phyloP scores from a whole-genome alignment of 129 eudicot genomes.

The Tagetes patula region DNA sequence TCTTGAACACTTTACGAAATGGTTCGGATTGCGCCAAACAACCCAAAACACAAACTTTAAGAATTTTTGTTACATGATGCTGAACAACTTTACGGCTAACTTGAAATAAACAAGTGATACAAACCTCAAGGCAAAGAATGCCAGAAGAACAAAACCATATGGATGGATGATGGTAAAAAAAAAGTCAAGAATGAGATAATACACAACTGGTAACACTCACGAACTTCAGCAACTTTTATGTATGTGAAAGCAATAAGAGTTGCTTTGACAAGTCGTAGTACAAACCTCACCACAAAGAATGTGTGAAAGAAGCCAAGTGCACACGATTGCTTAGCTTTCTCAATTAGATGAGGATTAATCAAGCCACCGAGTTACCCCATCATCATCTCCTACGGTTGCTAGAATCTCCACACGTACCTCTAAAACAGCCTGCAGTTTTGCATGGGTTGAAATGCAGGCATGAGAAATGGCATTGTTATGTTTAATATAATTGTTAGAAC shows the following conservation, averaged over 20 bases:
- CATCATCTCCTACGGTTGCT: slow-evolving; percentile 86
- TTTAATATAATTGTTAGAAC: background rate
- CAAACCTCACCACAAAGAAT: slow-evolving; percentile 35
- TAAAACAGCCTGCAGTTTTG: slow-evolving; percentile 71
- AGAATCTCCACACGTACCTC: slow-evolving; percentile 79
- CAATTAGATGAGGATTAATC: slow-evolving; percentile 36
- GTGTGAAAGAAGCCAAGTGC: background rate
- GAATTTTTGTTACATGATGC: slow-evolving; percentile 11
- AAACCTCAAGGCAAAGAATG: slow-evolving; percentile 30
- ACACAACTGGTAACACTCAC: background rate
- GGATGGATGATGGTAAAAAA: background rate
- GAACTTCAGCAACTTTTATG: background rate
- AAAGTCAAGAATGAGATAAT: background rate
- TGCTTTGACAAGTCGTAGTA: slow-evolving; percentile 26
- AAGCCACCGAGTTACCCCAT: slow-evolving; percentile 90
- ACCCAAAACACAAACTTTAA: slow-evolving; percentile 11
- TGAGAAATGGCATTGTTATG: background rate
- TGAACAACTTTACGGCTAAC: slow-evolving; percentile 13
- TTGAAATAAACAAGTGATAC: slow-evolving; percentile 12
- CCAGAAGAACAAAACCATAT: slow-evolving; percentile 2
- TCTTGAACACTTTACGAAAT: background rate
- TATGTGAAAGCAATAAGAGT: slow-evolving; percentile 12
- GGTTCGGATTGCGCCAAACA: slow-evolving; percentile 5
- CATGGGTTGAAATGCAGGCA: background rate
- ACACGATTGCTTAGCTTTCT: slow-evolving; percentile 25